A percentile compares a stretch with the other conserved stretches of the same genome.
Evolutionary conservation across 108 stramenopile genomes (phyloP).

Genomic region (Fragilariopsis cylindrus): DNA sequence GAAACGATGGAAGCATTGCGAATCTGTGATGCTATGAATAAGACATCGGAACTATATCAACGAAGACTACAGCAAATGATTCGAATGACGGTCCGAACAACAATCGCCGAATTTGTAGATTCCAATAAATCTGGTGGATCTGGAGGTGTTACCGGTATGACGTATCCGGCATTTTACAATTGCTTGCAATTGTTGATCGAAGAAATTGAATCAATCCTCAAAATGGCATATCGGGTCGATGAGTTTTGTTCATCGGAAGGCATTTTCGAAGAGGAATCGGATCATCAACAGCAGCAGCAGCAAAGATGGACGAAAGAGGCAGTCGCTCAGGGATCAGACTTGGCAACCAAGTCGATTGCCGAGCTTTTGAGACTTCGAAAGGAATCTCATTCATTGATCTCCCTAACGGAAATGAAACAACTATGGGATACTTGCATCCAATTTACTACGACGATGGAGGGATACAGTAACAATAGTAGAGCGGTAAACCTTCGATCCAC

Average conservation of each 20-base stretch:
- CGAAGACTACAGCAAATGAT: slow-evolving; percentile 71
- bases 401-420: slow-evolving; percentile 79
- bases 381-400: slow-evolving; percentile 81
- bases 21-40: slow-evolving; percentile 41
- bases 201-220: slow-evolving; percentile 69
- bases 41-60: slow-evolving; percentile 52
- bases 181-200: slow-evolving; percentile 89
- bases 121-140: slow-evolving; percentile 10
- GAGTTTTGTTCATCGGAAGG: slow-evolving; percentile 29
- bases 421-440: slow-evolving; percentile 83
- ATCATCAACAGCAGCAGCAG: neutral
- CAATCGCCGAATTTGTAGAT: slow-evolving; percentile 84
- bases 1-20: slow-evolving; percentile 61
- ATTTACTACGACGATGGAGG: slow-evolving; percentile 80
- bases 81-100: slow-evolving; percentile 85
- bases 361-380: slow-evolving; percentile 82
- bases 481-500: slow-evolving; percentile 89
- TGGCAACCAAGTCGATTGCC: slow-evolving; percentile 80
- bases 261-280: slow-evolving; percentile 27
- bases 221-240: slow-evolving; percentile 62
- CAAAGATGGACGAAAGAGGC: slow-evolving; percentile 55
- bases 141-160: slow-evolving; percentile 73
- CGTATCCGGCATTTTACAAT: slow-evolving; percentile 75
- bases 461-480: slow-evolving; percentile 58
- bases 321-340: slow-evolving; percentile 67